These are phyloP conservation scores for Xylaria sp. DNA, from an alignment of 2,329 filamentous ascomycete species.

Conservation along the genomic window DNA sequence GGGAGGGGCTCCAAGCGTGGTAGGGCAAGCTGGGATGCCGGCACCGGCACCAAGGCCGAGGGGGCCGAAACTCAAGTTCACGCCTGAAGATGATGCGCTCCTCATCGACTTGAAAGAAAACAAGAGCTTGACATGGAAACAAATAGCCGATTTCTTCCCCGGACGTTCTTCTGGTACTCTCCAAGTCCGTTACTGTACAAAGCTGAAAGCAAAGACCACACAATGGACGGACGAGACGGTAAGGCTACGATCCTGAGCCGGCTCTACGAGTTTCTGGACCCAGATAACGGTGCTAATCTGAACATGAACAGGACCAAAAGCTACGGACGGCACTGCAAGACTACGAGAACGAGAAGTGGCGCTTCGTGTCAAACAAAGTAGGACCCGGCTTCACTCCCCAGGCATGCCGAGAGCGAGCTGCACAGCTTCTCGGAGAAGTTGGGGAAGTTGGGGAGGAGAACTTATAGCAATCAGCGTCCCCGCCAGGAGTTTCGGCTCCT, in stretches of 20 bases:
- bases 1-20: constrained; percentile 76
- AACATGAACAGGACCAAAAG: constrained; percentile 66
- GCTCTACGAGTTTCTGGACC: constrained; percentile 4
- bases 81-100: constrained; percentile 84
- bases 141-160: constrained; percentile 95
- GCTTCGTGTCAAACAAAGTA: constrained; percentile 87
- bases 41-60: constrained; percentile 76
- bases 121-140: constrained; percentile 94
- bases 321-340: constrained; percentile 77
- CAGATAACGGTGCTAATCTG: constrained; percentile 15
- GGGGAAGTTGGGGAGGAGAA: constrained; percentile 39
- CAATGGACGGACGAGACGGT: constrained; percentile 95
- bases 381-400: constrained; percentile 86
- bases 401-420: constrained; percentile 81
- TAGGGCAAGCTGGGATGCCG: constrained; percentile 87
- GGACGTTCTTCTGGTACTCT: constrained; percentile 87
- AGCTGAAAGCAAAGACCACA: constrained; percentile 90
- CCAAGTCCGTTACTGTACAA: constrained; percentile 93
- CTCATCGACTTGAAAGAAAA: constrained; percentile 92
- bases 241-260: constrained; percentile 43
- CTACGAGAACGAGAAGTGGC: constrained; percentile 92
- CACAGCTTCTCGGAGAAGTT: constrained; percentile 55
- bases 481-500: constrained; percentile 50
- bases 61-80: constrained; percentile 92
- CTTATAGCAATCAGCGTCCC: constrained; percentile 61